These are phyloP conservation scores for Xylaria sp. DNA, from an alignment of 2,329 filamentous ascomycete genomes.

Conservation along the genomic window DNA sequence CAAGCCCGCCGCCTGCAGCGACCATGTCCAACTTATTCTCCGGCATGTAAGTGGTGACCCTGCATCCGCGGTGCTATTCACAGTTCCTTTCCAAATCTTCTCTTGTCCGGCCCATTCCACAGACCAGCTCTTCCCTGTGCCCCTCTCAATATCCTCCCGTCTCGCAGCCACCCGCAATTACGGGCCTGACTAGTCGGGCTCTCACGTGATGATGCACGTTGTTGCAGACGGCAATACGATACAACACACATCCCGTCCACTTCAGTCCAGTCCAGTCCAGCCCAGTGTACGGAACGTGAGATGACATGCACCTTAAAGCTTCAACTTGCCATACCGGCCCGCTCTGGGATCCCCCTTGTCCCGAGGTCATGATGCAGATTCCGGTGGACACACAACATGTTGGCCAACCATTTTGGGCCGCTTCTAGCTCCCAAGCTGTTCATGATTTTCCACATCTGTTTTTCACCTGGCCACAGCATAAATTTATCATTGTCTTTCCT, in stretches of 20 bases:
- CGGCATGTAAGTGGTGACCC: conserved; percentile 58
- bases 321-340: background rate
- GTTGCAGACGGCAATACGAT: background rate
- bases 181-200: conserved; percentile 3
- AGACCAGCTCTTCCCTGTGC: background rate
- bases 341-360: background rate
- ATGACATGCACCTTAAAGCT: background rate
- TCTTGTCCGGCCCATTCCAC: background rate
- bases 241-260: background rate
- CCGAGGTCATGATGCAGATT: background rate
- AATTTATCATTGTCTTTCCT: background rate
- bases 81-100: background rate
- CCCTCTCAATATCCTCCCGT: background rate
- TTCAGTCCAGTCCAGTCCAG: background rate
- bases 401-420: conserved; percentile 1
- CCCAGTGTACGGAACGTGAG: background rate
- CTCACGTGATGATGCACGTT: conserved; percentile 3
- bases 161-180: conserved; percentile 11
- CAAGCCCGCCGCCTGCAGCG: conserved; percentile 34
- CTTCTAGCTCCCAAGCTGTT: background rate
- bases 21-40: conserved; percentile 67
- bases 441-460: background rate
- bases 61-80: conserved; percentile 10
- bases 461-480: background rate
- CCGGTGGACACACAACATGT: background rate